These are phyloP conservation scores for Coniophora puteana DNA, from an alignment of 1,284 basidiomycete genomes.

Conservation along the genomic window DNA sequence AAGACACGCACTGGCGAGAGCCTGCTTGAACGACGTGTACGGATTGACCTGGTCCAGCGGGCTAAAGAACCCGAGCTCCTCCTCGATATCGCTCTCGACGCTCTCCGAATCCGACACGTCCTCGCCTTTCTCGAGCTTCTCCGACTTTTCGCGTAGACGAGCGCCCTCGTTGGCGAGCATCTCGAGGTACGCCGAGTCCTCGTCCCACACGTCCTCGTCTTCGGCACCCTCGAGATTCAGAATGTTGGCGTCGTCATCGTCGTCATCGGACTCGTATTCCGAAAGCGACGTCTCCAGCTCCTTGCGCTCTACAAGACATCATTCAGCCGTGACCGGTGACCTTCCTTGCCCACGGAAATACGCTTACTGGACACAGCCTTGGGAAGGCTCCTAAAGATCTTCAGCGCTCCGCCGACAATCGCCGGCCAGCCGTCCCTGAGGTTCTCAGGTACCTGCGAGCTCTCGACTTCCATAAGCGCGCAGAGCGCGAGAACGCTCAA, in stretches of 20 bases:
- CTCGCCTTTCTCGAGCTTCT: slow-evolving; percentile 41
- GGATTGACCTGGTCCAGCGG: slow-evolving; percentile 72
- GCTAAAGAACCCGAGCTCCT: slow-evolving; percentile 79
- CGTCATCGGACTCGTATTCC: slow-evolving; percentile 59
- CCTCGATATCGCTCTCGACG: slow-evolving; percentile 61
- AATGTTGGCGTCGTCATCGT: slow-evolving; percentile 51
- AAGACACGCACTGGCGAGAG: slow-evolving; percentile 57
- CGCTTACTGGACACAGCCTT: slow-evolving; percentile 63
- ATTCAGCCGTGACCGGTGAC: slow-evolving; percentile 7
- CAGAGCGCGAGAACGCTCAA: slow-evolving; percentile 75
- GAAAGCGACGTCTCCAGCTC: slow-evolving; percentile 55
- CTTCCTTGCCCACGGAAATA: background rate
- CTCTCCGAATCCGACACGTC: slow-evolving; percentile 49
- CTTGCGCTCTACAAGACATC: slow-evolving; percentile 51
- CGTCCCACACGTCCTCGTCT: slow-evolving; percentile 82
- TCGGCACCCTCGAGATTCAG: slow-evolving; percentile 66
- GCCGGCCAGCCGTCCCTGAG: slow-evolving; percentile 70
- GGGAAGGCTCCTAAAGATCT: slow-evolving; percentile 73
- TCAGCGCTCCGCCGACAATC: slow-evolving; percentile 67
- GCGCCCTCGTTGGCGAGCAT: slow-evolving; percentile 78
- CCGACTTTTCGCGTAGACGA: slow-evolving; percentile 60
- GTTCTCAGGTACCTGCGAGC: slow-evolving; percentile 49
- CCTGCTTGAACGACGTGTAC: slow-evolving; percentile 70
- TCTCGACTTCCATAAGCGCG: slow-evolving; percentile 67
- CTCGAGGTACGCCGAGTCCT: slow-evolving; percentile 79